These are phyloP conservation scores for Cutaneotrichosporon mucoides DNA, from an alignment of 1,284 basidiomycete genomes.

Conservation along the genomic window DNA sequence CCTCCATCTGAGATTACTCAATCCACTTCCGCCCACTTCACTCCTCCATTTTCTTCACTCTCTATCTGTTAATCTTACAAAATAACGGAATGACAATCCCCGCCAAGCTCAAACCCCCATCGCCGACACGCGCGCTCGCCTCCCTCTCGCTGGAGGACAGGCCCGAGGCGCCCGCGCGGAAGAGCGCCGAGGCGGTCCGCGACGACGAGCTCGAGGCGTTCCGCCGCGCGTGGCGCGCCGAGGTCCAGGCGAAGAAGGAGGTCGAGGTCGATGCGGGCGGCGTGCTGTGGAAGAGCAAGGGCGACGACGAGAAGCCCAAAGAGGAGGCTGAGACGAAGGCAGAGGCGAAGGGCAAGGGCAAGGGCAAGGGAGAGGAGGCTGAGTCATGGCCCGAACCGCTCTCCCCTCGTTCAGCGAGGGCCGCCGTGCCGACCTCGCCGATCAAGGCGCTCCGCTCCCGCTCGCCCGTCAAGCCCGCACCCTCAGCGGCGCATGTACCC, in stretches of 20 bases:
- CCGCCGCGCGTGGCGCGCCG: constrained; percentile 68
- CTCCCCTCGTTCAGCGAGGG: background rate
- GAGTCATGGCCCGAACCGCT: background rate
- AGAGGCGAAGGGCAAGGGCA: background rate
- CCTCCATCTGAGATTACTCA: too few relatives aligned
- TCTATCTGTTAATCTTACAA: too few relatives aligned
- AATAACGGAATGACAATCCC: background rate
- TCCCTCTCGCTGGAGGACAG: constrained; percentile 2
- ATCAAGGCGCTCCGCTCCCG: too few relatives aligned
- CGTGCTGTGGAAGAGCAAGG: constrained; percentile 11
- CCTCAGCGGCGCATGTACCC: background rate
- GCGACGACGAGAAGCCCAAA: constrained; percentile 43
- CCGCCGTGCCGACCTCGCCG: background rate
- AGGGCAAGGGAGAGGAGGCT: background rate
- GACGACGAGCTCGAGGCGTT: constrained; percentile 62
- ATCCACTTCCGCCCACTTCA: background rate
- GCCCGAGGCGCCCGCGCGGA: too few relatives aligned
- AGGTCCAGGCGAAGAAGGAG: constrained; percentile 49
- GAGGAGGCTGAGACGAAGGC: constrained; percentile 25
- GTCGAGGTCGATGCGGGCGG: constrained; percentile 8
- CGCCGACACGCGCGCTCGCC: background rate
- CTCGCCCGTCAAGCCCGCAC: background rate
- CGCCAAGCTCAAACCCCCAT: background rate
- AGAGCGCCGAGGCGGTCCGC: background rate
- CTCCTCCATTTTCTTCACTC: background rate